Conservation (phyloP, 2,329 filamentous ascomycete genomes). For the Blastomyces gilchristii region DNA sequence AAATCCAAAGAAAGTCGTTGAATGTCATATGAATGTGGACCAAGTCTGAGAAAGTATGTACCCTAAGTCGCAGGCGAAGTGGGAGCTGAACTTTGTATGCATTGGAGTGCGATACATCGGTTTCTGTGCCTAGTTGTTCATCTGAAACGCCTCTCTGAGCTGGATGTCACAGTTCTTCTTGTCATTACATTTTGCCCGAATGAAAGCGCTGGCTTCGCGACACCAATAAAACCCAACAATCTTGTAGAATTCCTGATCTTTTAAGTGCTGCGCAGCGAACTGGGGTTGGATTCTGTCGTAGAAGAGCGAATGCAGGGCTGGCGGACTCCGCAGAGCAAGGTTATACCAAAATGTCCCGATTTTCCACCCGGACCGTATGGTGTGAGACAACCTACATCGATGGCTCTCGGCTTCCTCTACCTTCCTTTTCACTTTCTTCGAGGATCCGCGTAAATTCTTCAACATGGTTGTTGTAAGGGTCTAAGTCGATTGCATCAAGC, state of each 20-base stretch:
- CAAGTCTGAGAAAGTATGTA: neutral
- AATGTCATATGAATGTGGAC: neutral
- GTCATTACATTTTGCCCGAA: constrained; percentile 11
- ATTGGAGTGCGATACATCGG: neutral
- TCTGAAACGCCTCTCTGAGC: constrained; percentile 12
- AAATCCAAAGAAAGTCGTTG: neutral
- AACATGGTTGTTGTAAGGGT: constrained; percentile 6
- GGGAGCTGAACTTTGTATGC: neutral
- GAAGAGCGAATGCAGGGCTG: neutral
- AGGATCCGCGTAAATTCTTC: constrained; percentile 11
- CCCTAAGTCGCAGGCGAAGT: neutral
- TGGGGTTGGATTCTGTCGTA: constrained; percentile 5
- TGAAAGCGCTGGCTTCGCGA: constrained; percentile 10
- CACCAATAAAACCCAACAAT: constrained; percentile 14
- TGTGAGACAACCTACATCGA: constrained; percentile 5
- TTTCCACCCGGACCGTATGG: neutral
- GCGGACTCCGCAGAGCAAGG: constrained; percentile 1
- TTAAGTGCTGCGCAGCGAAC: constrained; percentile 11
- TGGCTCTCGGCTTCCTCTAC: constrained; percentile 24
- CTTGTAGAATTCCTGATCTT: constrained; percentile 11
- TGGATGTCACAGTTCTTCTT: constrained; percentile 14
- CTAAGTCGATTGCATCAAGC: constrained; percentile 14
- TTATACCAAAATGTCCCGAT: constrained; percentile 8
- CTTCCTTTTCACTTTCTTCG: constrained; percentile 6
- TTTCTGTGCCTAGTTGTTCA: neutral